Percentiles rank a stretch among this genome's conserved stretches.
Conservation (phyloP, 1,139 yeast species). For the Scheffersomyces segobiensis region DNA sequence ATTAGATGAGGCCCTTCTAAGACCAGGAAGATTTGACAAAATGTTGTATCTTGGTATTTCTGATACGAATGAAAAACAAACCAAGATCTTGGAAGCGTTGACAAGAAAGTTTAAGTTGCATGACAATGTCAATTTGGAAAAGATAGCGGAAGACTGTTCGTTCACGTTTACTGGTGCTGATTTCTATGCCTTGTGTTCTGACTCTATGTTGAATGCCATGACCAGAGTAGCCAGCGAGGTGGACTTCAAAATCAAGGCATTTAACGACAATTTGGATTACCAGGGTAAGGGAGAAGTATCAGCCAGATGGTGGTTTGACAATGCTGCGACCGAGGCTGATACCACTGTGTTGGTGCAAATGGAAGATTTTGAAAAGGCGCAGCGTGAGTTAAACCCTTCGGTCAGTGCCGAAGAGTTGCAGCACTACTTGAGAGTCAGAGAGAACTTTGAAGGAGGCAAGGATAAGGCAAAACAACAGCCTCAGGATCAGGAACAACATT, state of each 20-base stretch:
- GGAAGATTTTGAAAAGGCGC: conserved; percentile 77
- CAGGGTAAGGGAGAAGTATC: conserved; percentile 47
- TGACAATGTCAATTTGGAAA: conserved; percentile 56
- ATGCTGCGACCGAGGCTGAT: conserved; percentile 69
- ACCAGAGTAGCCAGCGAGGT: conserved; percentile 79
- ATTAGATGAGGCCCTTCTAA: conserved; percentile 85
- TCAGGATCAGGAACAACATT: neutral
- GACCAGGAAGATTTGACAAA: conserved; percentile 97
- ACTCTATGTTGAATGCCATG: conserved; percentile 95
- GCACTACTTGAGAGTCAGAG: conserved; percentile 76
- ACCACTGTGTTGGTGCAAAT: conserved; percentile 64
- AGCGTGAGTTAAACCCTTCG: conserved; percentile 70
- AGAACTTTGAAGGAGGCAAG: conserved; percentile 69
- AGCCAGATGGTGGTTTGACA: conserved; percentile 91
- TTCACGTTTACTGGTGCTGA: conserved; percentile 96
- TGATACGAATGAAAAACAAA: conserved; percentile 87
- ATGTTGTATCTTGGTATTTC: conserved; percentile 91
- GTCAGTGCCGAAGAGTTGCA: conserved; percentile 85
- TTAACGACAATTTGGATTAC: conserved; percentile 37
- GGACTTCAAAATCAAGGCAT: conserved; percentile 60
- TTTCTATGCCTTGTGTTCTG: conserved; percentile 92
- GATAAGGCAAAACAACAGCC: conserved; percentile 24
- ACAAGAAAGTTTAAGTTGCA: conserved; percentile 78
- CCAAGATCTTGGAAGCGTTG: conserved; percentile 80
- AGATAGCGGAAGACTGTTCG: conserved; percentile 73